These are phyloP conservation scores for Capsicum rhomboideum DNA, from an alignment of 257 asterid genomes.

Conservation along the genomic window DNA sequence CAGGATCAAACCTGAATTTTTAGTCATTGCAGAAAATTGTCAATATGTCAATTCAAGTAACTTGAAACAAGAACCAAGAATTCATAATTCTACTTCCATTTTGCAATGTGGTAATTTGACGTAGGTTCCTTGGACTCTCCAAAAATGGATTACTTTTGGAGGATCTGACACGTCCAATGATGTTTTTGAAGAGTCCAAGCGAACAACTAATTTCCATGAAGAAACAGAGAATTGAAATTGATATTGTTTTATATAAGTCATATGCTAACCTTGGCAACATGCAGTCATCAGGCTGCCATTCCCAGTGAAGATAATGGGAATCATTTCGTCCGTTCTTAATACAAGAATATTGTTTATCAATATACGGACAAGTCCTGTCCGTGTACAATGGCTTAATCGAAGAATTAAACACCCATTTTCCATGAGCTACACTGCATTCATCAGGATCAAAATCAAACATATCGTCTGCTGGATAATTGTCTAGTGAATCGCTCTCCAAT, in stretches of 20 bases:
- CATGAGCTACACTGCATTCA: constrained; percentile 53
- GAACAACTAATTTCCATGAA: no score
- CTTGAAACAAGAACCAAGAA: background rate
- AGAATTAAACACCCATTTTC: constrained; percentile 74
- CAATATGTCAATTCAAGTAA: background rate
- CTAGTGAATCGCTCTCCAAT: constrained; percentile 21
- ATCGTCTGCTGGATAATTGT: constrained; percentile 57
- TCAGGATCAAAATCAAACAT: constrained; percentile 68
- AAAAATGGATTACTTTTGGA: background rate
- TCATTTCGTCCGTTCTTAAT: constrained; percentile 68
- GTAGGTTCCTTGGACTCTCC: background rate
- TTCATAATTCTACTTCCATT: background rate
- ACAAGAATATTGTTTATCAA: constrained; percentile 80
- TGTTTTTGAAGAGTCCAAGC: background rate
- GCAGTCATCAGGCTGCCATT: constrained; percentile 93
- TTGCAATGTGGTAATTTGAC: no score
- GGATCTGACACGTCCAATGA: background rate
- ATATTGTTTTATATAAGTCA: background rate
- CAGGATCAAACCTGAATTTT: constrained; percentile 61
- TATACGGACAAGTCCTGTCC: constrained; percentile 63
- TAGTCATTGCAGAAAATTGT: background rate
- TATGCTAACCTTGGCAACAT: constrained; percentile 61
- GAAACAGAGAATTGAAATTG: no score
- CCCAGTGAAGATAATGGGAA: constrained; percentile 60
- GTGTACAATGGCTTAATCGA: constrained; percentile 61